A percentile compares a stretch with the other conserved stretches of the same genome.
Evolutionary conservation across 208 protist genomes (phyloP).

Genomic region (Crithidia mellificae): DNA sequence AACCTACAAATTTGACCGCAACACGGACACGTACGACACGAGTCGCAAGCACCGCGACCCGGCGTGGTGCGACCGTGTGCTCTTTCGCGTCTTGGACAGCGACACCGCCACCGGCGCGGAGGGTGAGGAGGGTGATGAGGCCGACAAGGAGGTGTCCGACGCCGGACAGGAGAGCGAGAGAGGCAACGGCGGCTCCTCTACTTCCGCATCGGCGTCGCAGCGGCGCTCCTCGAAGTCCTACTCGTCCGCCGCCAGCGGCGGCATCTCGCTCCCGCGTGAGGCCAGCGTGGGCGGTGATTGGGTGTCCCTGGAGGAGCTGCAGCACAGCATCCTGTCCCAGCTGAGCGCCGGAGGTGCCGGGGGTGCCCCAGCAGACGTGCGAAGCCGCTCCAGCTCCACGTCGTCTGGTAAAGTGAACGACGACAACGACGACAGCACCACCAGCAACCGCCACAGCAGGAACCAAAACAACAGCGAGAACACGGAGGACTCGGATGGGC

Average conservation of each 20-base stretch:
- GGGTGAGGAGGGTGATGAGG: background rate
- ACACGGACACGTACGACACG: constrained; percentile 80
- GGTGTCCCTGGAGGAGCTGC: constrained; percentile 17
- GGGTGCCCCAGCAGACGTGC: background rate
- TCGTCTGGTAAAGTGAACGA: background rate
- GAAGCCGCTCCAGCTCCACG: constrained; percentile 10
- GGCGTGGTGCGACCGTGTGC: constrained; percentile 88
- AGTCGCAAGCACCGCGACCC: constrained; percentile 81
- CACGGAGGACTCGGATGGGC: background rate
- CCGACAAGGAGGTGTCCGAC: too few species aligned
- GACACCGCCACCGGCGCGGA: background rate
- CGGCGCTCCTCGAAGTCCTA: constrained; percentile 12
- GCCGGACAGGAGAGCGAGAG: background rate
- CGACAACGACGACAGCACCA: background rate
- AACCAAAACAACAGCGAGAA: too few species aligned
- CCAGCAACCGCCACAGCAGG: too few species aligned
- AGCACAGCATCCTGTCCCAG: constrained; percentile 2
- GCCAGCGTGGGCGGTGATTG: constrained; percentile 14
- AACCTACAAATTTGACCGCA: constrained; percentile 91
- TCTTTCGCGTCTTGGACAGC: constrained; percentile 66
- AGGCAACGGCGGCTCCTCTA: background rate
- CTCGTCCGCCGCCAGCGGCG: background rate
- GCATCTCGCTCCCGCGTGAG: background rate
- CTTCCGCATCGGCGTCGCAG: too few species aligned
- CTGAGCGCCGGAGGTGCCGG: background rate